phyloP scores from a whole-genome alignment of 2,329 filamentous ascomycete genomes.

The Aspergillus sp. region DNA sequence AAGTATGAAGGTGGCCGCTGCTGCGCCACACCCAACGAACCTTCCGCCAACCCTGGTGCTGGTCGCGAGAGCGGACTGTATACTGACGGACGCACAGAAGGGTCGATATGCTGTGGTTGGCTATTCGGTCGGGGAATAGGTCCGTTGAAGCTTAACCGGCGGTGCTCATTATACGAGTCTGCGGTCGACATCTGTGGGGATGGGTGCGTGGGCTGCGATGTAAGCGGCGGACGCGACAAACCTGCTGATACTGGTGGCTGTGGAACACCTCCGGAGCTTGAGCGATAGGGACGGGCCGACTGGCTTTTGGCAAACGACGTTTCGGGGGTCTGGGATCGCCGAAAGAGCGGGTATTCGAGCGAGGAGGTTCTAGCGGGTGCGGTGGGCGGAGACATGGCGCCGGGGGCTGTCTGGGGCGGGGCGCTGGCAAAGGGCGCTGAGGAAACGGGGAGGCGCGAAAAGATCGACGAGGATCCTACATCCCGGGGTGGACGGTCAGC shows the following conservation, averaged over 20 bases:
- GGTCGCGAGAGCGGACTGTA: constrained; percentile 33
- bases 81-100: constrained; percentile 23
- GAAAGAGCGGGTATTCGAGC: constrained; percentile 58
- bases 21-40: constrained; percentile 16
- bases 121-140: constrained; percentile 39
- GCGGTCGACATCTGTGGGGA: constrained; percentile 30
- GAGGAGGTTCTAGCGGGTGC: constrained; percentile 40
- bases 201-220: constrained; percentile 24
- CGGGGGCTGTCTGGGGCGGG: constrained; percentile 26
- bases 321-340: constrained; percentile 70
- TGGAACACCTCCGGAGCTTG: constrained; percentile 30
- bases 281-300: constrained; percentile 29
- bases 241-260: constrained; percentile 16
- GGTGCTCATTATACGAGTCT: constrained; percentile 30
- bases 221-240: constrained; percentile 26
- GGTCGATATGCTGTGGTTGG: constrained; percentile 35
- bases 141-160: constrained; percentile 41
- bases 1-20: constrained; percentile 25
- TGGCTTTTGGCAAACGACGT: constrained; percentile 52
- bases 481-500: constrained; percentile 44
- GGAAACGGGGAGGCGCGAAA: constrained; percentile 41
- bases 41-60: constrained; percentile 18
- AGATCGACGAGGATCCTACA: constrained; percentile 41
- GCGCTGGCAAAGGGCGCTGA: constrained; percentile 27
- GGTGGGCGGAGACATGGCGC: constrained; percentile 41